These are phyloP conservation scores for Trametes sanguinea DNA, from an alignment of 768 basidiomycete genomes.

Conservation along the genomic window DNA sequence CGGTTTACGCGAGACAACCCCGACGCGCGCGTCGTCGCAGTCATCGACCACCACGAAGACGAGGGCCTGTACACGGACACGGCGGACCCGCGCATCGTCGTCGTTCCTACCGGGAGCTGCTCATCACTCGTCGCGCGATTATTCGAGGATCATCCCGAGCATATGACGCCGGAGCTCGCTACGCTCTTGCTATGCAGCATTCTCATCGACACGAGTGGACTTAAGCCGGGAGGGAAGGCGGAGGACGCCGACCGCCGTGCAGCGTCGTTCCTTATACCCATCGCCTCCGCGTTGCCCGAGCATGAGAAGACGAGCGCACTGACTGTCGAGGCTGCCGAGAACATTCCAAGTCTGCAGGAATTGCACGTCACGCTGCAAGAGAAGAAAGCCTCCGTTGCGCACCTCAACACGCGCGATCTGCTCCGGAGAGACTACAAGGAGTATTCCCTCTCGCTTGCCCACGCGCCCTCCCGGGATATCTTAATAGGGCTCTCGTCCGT, in stretches of 20 bases:
- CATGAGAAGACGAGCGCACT: not conserved
- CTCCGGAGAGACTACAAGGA: conserved; percentile 96
- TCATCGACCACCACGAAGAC: conserved; percentile 93
- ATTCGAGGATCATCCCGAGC: conserved; percentile 33
- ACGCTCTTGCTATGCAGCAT: conserved; percentile 80
- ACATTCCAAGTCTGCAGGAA: conserved; percentile 46
- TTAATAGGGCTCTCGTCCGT: conserved; percentile 83
- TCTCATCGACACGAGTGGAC: conserved; percentile 83
- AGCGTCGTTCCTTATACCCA: conserved; percentile 61
- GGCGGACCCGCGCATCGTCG: conserved; percentile 67
- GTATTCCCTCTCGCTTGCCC: conserved; percentile 56
- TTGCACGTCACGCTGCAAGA: conserved; percentile 49
- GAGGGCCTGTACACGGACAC: conserved; percentile 65
- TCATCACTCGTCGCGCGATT: conserved; percentile 60
- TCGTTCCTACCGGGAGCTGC: conserved; percentile 73
- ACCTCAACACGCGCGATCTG: conserved; percentile 72
- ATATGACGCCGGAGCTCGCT: conserved; percentile 62
- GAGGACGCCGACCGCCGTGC: conserved; percentile 62
- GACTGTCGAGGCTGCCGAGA: conserved; percentile 36
- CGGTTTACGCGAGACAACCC: conserved; percentile 44
- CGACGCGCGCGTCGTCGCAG: conserved; percentile 59
- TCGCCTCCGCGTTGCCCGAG: conserved; percentile 33
- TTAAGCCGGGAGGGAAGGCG: conserved; percentile 80
- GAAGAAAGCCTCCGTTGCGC: conserved; percentile 69
- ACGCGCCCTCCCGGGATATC: conserved; percentile 42